Evolutionary conservation across 164 flowering plant genomes (phyloP), one percentile per base, ranked within the genome.

Genomic region (Vitis rotundifolia): DNA sequence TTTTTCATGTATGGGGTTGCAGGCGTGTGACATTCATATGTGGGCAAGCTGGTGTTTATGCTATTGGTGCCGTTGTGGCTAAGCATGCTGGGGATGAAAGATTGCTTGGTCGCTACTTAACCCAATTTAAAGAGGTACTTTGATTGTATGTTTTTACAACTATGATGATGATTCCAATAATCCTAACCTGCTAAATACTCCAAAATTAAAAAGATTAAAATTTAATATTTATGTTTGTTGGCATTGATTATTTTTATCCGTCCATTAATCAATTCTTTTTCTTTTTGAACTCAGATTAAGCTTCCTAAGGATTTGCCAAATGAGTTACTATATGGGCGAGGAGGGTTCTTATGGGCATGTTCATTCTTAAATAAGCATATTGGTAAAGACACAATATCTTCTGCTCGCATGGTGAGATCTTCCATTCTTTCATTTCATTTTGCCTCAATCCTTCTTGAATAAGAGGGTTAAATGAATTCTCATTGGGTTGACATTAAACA

Each of bases 21-120:
- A 81, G 84, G 72, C 76, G 73, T 66, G 91, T 86, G 74, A 87
- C 97, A n/a, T 90, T 93, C 73, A 69, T 91, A 58, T 86, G 93
- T 81, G 98, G 98, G 18, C 76, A 82, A 14, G 90, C 93, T 67
- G 97, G 98, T 59, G 87, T 91, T 50, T 93, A 80, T 78, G 97
- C 93, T 19, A 83, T 93, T 53, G 97, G 98, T 29, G 98, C 97
- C 31, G 93, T 81, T 8, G 92, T 77, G 0, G 94, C 98, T 47
- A 87, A 84, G 63, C 71, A 81, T 53, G 26, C 67, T 14, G 88
- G 88, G 18, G 84, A 91, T 71, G 72, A 79, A 13, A 49, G 66
- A 53, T 70, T 82, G 65, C 69, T 78, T 26, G 16, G 67, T 63
- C 70, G 84, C 75, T 90, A 91, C 63, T 22, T 93, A 13, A 61